Evolutionary conservation across 2,329 filamentous ascomycete species (phyloP), one percentile per base, ranked within the genome.

Genomic region (Anisogramma anomala): DNA sequence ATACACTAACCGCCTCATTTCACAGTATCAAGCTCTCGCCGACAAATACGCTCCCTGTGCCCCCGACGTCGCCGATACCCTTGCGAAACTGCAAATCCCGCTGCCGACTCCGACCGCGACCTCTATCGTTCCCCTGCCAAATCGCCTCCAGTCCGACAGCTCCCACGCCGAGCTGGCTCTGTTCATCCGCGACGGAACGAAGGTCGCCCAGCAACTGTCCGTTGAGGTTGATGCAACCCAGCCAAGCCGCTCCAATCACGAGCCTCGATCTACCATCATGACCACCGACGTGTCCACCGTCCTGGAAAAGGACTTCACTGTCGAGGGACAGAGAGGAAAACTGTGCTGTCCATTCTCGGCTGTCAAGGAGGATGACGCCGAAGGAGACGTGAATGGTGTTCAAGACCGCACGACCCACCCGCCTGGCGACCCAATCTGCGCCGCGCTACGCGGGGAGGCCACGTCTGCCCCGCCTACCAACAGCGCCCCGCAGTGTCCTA

Each of bases 241-340:
- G 54, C 69, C 63, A 30, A 69, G 59, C 43, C 61, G 53, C 38
- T 71, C 70, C 37, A 73, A 65, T 55, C 65, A 66, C 55, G 64
- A 66, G 46, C 65, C 65, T 8, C 53, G 60, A 27, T 68, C 69
- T 33, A 64, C 64, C 25, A 62, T 63, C 39, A 60, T 62, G 55
- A 77, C 77, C 14, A 73, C 77, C 47, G 41, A 44, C 18, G 67
- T 74, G 57, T 78, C 77, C 39, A 78, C 74, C 36, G 69, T 76
- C 27, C 65, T 94, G 55, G 88, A 94, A 64, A 82, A 83, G 63
- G 88, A 95, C 61, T 95, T 94, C 54, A 95, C 88, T 14, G 82
- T 88, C 25, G 70, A 80, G 56, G 88, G 88, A 46, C 85, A 78
- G 54, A 84, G 82, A 53, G 84, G 87, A 52, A 74, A 74, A 49